Base-by-base conservation (phyloP, 1,139 yeast species). In the Candida freyschussii region DNA sequence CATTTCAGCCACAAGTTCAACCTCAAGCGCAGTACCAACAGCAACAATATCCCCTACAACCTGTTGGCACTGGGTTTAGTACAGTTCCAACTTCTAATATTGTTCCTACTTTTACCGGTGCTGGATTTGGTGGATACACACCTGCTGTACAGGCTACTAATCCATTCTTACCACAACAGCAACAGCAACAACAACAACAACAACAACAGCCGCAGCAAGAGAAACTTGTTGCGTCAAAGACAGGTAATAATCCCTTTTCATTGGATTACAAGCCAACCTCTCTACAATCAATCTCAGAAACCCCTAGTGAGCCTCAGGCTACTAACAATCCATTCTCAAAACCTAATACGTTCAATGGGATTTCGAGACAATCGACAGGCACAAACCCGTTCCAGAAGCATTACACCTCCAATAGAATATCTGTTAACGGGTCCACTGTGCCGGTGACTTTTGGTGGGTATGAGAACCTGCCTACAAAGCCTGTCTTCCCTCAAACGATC, bases 391-490 rank as follows among this genome's bases (percentile, higher is more conserved):
- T 50, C 39, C 55, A 26, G 44, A 48, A 30, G 34, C 53, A 40
- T 38, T 39, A 40, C 29, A 29, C 50, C 4, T 43, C 48, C 19
- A 38, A 40, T 29, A 39, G 47, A 13, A 47, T 52, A 26, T 45
- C 56, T 19, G 26, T 47, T 18, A 57, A 47, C 24, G 63, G 66
- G 7, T 80, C 75, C 21, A 57, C 45, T 22, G 62, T 67, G 10
- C 80, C 74, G 47, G 65, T 72, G 4, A 78, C 85, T 3, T 80
- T 83, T 14, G 86, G 85, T 5, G 86, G 86, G 0, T 64, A 75
- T 38, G 86, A 78, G 51, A 62, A 62, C 34, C 47, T 77, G 24
- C 78, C 78, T 4, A 78, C 85, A 0, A 56, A 73, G 4, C 70
- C 85, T 4, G 81, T 78, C 2, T 78, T 78, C 48, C 84, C 84